Evolutionary conservation across 495 filamentous ascomycete species (phyloP).

Genomic region (Penicillium canariense): DNA sequence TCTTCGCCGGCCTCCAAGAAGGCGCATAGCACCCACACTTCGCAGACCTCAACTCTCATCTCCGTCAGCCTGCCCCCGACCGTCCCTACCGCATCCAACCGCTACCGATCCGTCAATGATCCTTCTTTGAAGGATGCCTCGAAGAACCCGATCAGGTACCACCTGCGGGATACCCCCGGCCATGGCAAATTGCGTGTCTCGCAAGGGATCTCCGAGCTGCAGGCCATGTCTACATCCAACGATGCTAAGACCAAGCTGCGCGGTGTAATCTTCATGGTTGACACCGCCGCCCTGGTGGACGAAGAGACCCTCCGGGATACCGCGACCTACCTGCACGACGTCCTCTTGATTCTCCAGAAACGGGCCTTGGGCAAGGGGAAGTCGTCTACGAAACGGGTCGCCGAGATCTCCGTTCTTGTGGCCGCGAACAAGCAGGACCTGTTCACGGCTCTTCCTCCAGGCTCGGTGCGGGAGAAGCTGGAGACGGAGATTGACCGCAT

Average conservation of each 20-base stretch:
- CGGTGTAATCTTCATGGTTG: conserved; percentile 84
- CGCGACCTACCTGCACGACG: conserved; percentile 81
- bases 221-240: conserved; percentile 42
- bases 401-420: conserved; percentile 70
- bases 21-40: conserved; percentile 66
- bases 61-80: conserved; percentile 69
- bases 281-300: conserved; percentile 72
- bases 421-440: conserved; percentile 94
- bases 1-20: conserved; percentile 32
- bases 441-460: conserved; percentile 85
- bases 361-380: conserved; percentile 53
- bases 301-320: conserved; percentile 55
- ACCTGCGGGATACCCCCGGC: conserved; percentile 84
- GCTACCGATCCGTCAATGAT: conserved; percentile 69
- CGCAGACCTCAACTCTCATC: conserved; percentile 69
- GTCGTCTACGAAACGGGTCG: conserved; percentile 53
- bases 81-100: conserved; percentile 59
- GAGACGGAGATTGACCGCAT: conserved; percentile 83
- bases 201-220: conserved; percentile 41
- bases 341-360: conserved; percentile 78
- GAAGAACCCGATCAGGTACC: conserved; percentile 73
- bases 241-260: conserved; percentile 56
- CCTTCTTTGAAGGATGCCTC: conserved; percentile 61
- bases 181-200: conserved; percentile 84
- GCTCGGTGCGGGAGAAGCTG: conserved; percentile 69